Conservation (phyloP, 2,329 filamentous ascomycete species). For the Emmonsiellopsis sp. region DNA sequence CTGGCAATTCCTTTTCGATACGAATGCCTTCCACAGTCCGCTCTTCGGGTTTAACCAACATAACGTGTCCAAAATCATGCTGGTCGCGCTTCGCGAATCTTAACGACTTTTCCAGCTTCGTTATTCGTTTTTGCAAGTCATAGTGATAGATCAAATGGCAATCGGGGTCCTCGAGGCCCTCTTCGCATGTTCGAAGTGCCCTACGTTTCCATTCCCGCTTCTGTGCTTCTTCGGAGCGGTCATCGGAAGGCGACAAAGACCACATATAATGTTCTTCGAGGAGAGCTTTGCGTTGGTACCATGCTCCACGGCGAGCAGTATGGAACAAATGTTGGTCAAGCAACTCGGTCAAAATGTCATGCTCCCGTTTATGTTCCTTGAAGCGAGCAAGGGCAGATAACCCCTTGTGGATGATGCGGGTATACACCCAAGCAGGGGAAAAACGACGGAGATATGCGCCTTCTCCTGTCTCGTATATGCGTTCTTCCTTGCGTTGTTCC, state of each 20-base stretch:
- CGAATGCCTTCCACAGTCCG: constrained; percentile 69
- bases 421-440: constrained; percentile 87
- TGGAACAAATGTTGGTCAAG: constrained; percentile 79
- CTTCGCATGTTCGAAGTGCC: constrained; percentile 73
- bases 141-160: constrained; percentile 92
- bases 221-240: constrained; percentile 48
- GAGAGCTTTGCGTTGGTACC: constrained; percentile 93
- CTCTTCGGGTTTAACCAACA: constrained; percentile 65
- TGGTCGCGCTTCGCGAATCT: constrained; percentile 77
- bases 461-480: constrained; percentile 70
- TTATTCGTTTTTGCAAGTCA: constrained; percentile 86
- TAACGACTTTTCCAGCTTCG: constrained; percentile 77
- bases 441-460: constrained; percentile 83
- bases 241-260: constrained; percentile 43
- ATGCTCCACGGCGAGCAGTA: constrained; percentile 70
- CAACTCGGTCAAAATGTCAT: constrained; percentile 64
- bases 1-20: constrained; percentile 50
- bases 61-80: constrained; percentile 85
- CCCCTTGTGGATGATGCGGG: constrained; percentile 83
- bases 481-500: constrained; percentile 69
- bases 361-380: constrained; percentile 70
- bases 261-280: constrained; percentile 95
- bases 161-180: constrained; percentile 74
- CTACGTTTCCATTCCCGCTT: constrained; percentile 76
- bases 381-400: constrained; percentile 69